Evolutionary conservation across 495 filamentous ascomycete species (phyloP), one percentile per base, ranked within the genome.

Genomic region (Talaromyces liani): DNA sequence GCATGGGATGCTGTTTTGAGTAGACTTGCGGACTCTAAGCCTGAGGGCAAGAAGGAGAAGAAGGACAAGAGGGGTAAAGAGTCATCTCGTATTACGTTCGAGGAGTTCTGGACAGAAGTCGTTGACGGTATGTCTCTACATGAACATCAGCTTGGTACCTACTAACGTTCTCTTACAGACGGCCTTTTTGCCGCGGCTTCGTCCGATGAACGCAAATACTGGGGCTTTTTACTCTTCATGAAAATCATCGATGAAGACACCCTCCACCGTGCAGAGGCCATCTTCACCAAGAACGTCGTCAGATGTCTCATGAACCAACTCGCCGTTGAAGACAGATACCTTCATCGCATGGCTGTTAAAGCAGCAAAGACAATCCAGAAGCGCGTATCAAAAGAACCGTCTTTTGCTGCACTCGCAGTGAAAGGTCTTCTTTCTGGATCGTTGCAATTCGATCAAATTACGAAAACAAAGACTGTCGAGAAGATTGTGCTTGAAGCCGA

Each of bases 401-500:
- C 76, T 20, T 73, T 87, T 7, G 80, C 89, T 12, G 74, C 83
- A 0, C 74, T 78, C 4, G 76, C 93, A 5, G 71, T 97, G 22
- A 77, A 78, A 1, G 82, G 84, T 18, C 75, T 98, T 8, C 81
- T 93, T 49, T 72, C 86, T 41, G 92, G 91, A 2, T 79, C 82
- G 0, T 82, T 91, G 58, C 90, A 88, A 71, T 95, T 98, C 70
- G 95, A 98, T 71, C 85, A 89, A 33, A 76, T 87, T 20, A 96
- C 92, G 6, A 96, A 90, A 71, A 91, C 89, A 1, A 97, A 96
- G 77, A 96, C 91, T 0, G 75, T 97, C 0, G 90, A 93, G 65
- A 87, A 83, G 65, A 78, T 97, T 3, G 73, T 97, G 3, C 77
- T 83, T 49, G 76, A 82, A 58, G 85, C 87, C 2, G 84, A 87